phyloP scores from a whole-genome alignment of 1,284 basidiomycete genomes.

The Puccinia hordei region DNA sequence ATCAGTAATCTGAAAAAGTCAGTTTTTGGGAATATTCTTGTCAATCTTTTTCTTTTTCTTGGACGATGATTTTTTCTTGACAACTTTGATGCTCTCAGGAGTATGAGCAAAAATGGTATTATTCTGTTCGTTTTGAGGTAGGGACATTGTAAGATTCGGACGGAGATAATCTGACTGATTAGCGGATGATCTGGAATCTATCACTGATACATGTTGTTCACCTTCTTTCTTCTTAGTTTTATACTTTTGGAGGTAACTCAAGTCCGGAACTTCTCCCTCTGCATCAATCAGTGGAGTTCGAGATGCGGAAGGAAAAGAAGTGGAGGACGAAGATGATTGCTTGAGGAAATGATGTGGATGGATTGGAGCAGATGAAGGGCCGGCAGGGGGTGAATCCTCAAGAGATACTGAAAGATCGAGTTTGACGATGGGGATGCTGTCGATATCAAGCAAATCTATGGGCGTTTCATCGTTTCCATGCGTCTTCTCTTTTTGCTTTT shows the following conservation, averaged over 20 bases:
- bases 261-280: slow-evolving; percentile 55
- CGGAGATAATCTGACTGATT: slow-evolving; percentile 8
- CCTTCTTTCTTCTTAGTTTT: not conserved
- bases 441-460: slow-evolving; percentile 67
- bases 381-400: slow-evolving; percentile 61
- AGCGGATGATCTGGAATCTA: not conserved
- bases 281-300: slow-evolving; percentile 56
- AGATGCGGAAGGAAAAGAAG: not conserved
- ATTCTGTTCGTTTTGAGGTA: not conserved
- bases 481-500: slow-evolving; percentile 53
- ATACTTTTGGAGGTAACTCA: slow-evolving; percentile 57
- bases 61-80: slow-evolving; percentile 31
- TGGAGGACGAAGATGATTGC: not conserved
- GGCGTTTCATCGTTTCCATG: not conserved
- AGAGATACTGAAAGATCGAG: slow-evolving; percentile 64
- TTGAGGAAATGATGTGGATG: slow-evolving; percentile 1
- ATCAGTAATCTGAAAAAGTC: not conserved
- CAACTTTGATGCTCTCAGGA: slow-evolving; percentile 40
- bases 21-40: not conserved
- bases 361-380: slow-evolving; percentile 56
- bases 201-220: not conserved
- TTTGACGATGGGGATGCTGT: slow-evolving; percentile 79
- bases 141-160: not conserved
- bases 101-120: slow-evolving; percentile 2
- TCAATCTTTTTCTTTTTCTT: slow-evolving; percentile 27